These are phyloP conservation scores for Aspergillus coremiiformis DNA, from an alignment of 495 filamentous ascomycete genomes.

Conservation along the genomic window DNA sequence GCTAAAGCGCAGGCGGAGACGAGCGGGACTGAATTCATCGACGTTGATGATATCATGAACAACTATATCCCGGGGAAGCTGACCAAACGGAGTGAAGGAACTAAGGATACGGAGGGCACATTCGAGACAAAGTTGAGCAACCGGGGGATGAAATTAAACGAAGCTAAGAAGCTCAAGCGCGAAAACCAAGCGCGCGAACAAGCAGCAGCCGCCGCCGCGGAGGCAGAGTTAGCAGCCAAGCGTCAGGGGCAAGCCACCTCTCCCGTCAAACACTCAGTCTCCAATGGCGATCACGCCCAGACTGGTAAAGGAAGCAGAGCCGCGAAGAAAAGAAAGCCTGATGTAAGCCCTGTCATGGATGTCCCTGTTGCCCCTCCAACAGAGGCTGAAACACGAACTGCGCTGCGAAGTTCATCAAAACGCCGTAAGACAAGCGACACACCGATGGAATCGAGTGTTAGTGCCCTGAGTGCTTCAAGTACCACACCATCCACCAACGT, in stretches of 20 bases:
- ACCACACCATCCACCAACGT: conserved; percentile 29
- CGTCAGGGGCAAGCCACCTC: conserved; percentile 32
- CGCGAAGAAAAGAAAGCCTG: conserved; percentile 27
- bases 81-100: conserved; percentile 43
- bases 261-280: conserved; percentile 7
- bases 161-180: conserved; percentile 85
- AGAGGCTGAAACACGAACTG: conserved; percentile 12
- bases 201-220: conserved; percentile 42
- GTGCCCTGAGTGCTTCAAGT: conserved; percentile 2
- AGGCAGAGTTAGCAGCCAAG: conserved; percentile 54
- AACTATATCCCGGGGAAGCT: conserved; percentile 36
- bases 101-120: conserved; percentile 32
- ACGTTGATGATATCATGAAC: conserved; percentile 45
- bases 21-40: conserved; percentile 56
- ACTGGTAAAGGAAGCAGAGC: conserved; percentile 15
- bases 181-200: conserved; percentile 63
- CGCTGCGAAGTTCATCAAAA: conserved; percentile 18
- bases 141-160: conserved; percentile 84
- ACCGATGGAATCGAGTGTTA: conserved; percentile 15
- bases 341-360: conserved; percentile 10
- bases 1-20: conserved; percentile 63
- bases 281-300: conserved; percentile 12
- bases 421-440: conserved; percentile 18
- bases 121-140: conserved; percentile 56
- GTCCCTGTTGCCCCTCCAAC: neutral